phyloP scores from a whole-genome alignment of 2,329 filamentous ascomycete genomes.

The Xylariaceae sp. region DNA sequence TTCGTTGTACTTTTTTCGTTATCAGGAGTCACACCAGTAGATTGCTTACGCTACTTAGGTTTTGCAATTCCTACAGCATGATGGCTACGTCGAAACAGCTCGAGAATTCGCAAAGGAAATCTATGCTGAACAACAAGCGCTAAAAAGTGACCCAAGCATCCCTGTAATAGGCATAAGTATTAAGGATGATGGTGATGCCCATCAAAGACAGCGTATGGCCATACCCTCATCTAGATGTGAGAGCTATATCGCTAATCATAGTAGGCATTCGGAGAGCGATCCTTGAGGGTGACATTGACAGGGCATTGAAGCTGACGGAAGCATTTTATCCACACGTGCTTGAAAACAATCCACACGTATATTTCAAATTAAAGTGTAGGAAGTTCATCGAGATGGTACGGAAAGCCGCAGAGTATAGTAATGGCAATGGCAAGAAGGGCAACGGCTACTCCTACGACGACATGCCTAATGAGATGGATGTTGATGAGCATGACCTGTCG shows the following conservation, averaged over 20 bases:
- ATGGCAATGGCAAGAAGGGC: slow-evolving; percentile 51
- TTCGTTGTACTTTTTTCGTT: slow-evolving; percentile 46
- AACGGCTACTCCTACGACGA: slow-evolving; percentile 51
- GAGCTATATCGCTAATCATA: slow-evolving; percentile 22
- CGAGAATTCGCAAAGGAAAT: slow-evolving; percentile 87
- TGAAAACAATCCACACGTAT: slow-evolving; percentile 79
- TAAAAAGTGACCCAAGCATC: slow-evolving; percentile 64
- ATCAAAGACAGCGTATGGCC: slow-evolving; percentile 79
- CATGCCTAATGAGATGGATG: slow-evolving; percentile 64
- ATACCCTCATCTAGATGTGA: not conserved
- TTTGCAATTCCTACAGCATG: slow-evolving; percentile 89
- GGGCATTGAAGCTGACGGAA: slow-evolving; percentile 81
- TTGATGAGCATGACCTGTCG: slow-evolving; percentile 47
- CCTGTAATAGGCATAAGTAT: slow-evolving; percentile 68
- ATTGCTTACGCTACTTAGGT: slow-evolving; percentile 49
- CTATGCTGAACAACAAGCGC: slow-evolving; percentile 71
- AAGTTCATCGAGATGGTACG: slow-evolving; percentile 97
- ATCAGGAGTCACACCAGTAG: not conserved
- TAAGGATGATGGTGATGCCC: slow-evolving; percentile 84
- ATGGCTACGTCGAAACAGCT: slow-evolving; percentile 94
- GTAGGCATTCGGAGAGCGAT: slow-evolving; percentile 86
- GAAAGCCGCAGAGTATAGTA: slow-evolving; percentile 69
- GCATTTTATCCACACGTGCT: slow-evolving; percentile 82
- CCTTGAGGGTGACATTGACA: slow-evolving; percentile 90
- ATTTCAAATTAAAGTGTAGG: slow-evolving; percentile 86